A percentile compares a stretch with the other conserved stretches of the same genome.
phyloP scores from a whole-genome alignment of 148 eudicot species.

The Vaccinium corymbosum region DNA sequence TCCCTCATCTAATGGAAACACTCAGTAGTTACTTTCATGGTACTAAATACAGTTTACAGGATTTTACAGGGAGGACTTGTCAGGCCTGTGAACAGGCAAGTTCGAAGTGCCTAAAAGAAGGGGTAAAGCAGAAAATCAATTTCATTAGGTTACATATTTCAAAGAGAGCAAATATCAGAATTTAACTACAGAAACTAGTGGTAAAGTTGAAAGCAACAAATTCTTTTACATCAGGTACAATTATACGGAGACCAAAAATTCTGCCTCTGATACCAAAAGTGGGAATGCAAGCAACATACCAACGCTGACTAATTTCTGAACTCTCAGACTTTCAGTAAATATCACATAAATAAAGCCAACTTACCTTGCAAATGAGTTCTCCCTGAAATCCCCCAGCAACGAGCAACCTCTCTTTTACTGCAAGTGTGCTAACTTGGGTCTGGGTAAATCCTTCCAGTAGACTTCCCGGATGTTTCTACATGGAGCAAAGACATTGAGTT shows the following conservation, averaged over 20 bases:
- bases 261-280: background rate
- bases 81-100: background rate
- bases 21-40: background rate
- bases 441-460: constrained; percentile 78
- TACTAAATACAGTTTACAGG: background rate
- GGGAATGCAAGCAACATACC: background rate
- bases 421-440: constrained; percentile 89
- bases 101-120: background rate
- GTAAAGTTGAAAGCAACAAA: background rate
- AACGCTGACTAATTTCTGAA: background rate
- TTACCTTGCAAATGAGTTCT: constrained; percentile 88
- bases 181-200: background rate
- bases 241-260: background rate
- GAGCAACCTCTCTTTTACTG: constrained; percentile 72
- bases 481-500: background rate
- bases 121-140: background rate
- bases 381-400: constrained; percentile 95
- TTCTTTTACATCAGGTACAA: background rate
- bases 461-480: constrained; percentile 84
- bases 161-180: background rate
- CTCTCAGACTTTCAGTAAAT: background rate
- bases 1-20: background rate
- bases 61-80: background rate
- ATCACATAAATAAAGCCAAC: background rate
- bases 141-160: background rate